Conservation (phyloP, 164 flowering plant species). For the Vitis amurensis region DNA sequence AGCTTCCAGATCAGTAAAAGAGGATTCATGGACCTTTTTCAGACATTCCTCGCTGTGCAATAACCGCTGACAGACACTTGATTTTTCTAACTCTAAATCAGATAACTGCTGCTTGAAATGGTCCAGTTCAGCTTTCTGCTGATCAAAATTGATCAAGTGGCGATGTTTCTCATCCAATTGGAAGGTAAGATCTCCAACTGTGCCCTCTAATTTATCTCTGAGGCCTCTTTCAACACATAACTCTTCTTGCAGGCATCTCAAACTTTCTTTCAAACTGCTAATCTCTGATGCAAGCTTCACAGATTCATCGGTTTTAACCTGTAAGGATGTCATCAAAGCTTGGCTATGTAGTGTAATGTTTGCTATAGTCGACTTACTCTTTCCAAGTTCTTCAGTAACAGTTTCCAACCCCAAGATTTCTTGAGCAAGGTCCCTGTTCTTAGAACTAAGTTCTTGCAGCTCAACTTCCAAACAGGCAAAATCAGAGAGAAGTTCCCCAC, state of each 20-base stretch:
- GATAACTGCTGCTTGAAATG: constrained; percentile 42
- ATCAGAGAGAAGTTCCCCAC: constrained; percentile 41
- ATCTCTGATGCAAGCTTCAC: constrained; percentile 47
- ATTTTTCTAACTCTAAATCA: constrained; percentile 55
- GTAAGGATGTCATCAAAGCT: constrained; percentile 33
- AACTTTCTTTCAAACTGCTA: constrained; percentile 35
- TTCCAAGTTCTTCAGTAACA: constrained; percentile 47
- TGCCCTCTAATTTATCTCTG: constrained; percentile 44
- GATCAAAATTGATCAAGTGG: constrained; percentile 35
- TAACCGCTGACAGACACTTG: constrained; percentile 29
- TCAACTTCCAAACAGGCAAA: constrained; percentile 51
- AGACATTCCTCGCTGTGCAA: constrained; percentile 28
- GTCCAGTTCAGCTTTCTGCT: constrained; percentile 45
- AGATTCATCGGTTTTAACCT: constrained; percentile 48
- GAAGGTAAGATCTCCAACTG: constrained; percentile 41
- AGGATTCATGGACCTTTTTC: constrained; percentile 32
- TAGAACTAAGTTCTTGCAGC: constrained; percentile 46
- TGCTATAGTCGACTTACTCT: constrained; percentile 27
- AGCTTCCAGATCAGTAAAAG: constrained; percentile 38
- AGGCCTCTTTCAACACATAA: constrained; percentile 47
- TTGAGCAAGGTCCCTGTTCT: constrained; percentile 41
- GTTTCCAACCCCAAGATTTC: constrained; percentile 45
- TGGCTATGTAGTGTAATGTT: constrained; percentile 39
- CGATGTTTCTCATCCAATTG: constrained; percentile 46
- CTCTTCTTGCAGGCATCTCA: constrained; percentile 40